A percentile compares a stretch with the other conserved stretches of the same genome.
These are phyloP conservation scores for Aspergillus sp. DNA, from an alignment of 2,329 filamentous ascomycete species.

Conservation along the genomic window DNA sequence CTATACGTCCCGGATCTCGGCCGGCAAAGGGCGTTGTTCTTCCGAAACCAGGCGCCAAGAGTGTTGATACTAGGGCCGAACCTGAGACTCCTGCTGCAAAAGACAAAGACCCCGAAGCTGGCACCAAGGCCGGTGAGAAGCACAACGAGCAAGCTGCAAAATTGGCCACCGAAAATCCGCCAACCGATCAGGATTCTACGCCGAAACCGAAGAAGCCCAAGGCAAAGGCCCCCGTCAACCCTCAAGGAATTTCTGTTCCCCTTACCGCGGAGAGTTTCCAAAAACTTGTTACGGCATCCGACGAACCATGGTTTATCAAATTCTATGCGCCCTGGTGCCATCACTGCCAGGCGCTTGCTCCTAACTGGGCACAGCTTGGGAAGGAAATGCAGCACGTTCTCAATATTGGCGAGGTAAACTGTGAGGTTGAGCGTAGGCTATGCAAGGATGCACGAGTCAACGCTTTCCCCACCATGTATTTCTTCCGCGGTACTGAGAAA, in stretches of 20 bases:
- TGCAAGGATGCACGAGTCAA: constrained; percentile 86
- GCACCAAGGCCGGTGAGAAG: constrained; percentile 45
- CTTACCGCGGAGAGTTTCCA: constrained; percentile 87
- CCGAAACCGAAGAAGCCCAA: constrained; percentile 53
- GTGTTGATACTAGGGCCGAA: constrained; percentile 49
- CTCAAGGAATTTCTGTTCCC: constrained; percentile 72
- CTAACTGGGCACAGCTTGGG: constrained; percentile 86
- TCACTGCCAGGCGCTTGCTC: constrained; percentile 91
- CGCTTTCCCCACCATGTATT: constrained; percentile 86
- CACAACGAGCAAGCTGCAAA: constrained; percentile 39
- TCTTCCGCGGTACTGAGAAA: constrained; percentile 89
- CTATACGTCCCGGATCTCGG: constrained; percentile 78
- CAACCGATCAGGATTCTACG: constrained; percentile 41
- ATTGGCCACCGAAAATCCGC: constrained; percentile 25
- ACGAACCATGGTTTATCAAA: constrained; percentile 97
- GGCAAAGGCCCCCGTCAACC: constrained; percentile 67
- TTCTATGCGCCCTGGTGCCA: constrained; percentile 98
- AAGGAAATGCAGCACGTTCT: constrained; percentile 88
- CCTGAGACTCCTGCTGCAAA: constrained; percentile 47
- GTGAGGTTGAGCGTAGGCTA: constrained; percentile 80
- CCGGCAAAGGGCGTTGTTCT: constrained; percentile 68
- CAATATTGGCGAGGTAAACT: constrained; percentile 96
- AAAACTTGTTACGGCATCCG: constrained; percentile 78
- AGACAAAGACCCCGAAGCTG: constrained; percentile 47
- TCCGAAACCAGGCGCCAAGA: constrained; percentile 69